phyloP scores from a whole-genome alignment of 257 asterid species.

The Sherardia arvensis region DNA sequence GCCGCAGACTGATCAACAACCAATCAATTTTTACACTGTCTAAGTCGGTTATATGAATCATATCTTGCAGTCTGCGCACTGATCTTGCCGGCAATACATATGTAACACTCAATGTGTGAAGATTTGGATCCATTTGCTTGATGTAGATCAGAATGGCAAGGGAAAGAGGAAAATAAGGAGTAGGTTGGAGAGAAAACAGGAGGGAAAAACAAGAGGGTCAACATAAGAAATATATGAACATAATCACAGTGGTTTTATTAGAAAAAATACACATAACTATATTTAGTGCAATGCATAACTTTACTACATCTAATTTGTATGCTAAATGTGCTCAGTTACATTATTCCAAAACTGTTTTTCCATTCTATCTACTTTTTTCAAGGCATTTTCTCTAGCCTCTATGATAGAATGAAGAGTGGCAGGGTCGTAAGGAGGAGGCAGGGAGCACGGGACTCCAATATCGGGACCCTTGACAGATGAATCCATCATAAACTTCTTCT shows the following conservation, averaged over 20 bases:
- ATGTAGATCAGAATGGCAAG: background rate
- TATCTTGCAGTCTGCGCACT: background rate
- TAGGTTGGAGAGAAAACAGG: background rate
- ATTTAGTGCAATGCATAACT: background rate
- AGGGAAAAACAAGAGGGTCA: background rate
- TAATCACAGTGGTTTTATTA: background rate
- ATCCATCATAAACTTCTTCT: constrained; percentile 8
- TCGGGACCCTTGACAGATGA: background rate
- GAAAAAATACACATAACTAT: background rate
- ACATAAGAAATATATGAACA: background rate
- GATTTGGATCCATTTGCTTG: background rate
- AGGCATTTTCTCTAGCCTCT: background rate
- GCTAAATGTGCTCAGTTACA: background rate
- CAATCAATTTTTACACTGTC: background rate
- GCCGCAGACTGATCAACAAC: background rate
- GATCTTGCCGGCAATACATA: background rate
- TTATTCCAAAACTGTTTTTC: constrained; percentile 7
- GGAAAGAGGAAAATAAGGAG: constrained; percentile 2
- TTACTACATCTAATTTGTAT: background rate
- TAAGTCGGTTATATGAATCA: background rate
- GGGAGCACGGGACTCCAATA: background rate
- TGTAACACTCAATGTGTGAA: background rate
- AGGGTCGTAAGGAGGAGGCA: constrained; percentile 11
- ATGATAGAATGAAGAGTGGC: background rate
- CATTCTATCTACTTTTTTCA: constrained; percentile 2